Percentiles rank a stretch among this genome's conserved stretches.
Evolutionary conservation across 441 rosid genomes (phyloP).

Genomic region (Erodium moschatum): DNA sequence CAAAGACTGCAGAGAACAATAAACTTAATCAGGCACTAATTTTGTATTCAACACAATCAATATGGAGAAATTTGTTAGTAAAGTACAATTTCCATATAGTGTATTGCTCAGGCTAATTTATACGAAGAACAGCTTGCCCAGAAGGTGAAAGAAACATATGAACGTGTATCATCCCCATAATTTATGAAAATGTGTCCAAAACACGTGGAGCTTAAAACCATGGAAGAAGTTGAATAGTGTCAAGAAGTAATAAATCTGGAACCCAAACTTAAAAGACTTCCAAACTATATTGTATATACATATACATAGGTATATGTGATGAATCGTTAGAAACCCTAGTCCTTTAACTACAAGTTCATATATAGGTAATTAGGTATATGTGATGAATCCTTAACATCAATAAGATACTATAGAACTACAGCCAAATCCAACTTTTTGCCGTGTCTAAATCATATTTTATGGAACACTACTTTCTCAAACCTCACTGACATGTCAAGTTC

Average conservation of each 20-base stretch:
- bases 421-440: neutral
- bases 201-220: neutral
- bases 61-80: neutral
- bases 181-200: neutral
- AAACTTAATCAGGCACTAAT: constrained; percentile 24
- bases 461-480: neutral
- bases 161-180: neutral
- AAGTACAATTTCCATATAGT: neutral
- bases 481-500: neutral
- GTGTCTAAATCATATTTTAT: neutral
- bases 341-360: no score
- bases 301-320: neutral
- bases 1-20: constrained; percentile 72
- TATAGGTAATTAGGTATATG: neutral
- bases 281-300: neutral
- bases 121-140: neutral
- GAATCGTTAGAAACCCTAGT: neutral
- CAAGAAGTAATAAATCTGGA: neutral
- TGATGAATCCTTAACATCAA: neutral
- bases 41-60: neutral
- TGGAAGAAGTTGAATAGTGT: neutral
- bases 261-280: neutral
- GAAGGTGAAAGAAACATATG: neutral
- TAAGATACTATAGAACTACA: neutral
- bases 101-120: neutral